phyloP scores from a whole-genome alignment of 352 stramenopile genomes.

The Pythium brachiatum region DNA sequence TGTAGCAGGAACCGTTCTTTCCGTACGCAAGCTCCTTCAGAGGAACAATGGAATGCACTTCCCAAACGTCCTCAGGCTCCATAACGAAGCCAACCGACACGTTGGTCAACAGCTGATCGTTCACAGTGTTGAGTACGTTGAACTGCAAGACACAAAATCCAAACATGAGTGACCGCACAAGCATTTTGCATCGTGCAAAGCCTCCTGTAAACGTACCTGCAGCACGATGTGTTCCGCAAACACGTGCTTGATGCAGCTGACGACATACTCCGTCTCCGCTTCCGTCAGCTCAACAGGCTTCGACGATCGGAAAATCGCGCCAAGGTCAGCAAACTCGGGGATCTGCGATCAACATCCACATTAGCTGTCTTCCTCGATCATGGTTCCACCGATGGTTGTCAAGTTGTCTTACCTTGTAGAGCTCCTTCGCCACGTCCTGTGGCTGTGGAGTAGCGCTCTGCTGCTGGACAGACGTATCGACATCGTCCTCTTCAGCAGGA shows the following conservation, averaged over 20 bases:
- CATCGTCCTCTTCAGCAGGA: conserved; percentile 36
- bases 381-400: not conserved
- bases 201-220: conserved; percentile 36
- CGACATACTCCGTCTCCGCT: conserved; percentile 97
- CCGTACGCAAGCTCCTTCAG: conserved; percentile 91
- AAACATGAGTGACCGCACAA: not conserved
- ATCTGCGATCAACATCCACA: conserved; percentile 48
- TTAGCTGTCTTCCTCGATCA: not conserved
- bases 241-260: conserved; percentile 96
- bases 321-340: conserved; percentile 93
- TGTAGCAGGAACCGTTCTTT: conserved; percentile 92
- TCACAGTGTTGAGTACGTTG: conserved; percentile 98
- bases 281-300: conserved; percentile 93
- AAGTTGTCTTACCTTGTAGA: conserved; percentile 85
- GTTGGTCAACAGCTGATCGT: conserved; percentile 96
- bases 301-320: conserved; percentile 92
- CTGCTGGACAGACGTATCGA: conserved; percentile 28
- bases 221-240: conserved; percentile 95
- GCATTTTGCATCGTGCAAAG: conserved; percentile 7
- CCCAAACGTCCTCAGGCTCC: conserved; percentile 91
- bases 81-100: conserved; percentile 91
- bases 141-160: conserved; percentile 86
- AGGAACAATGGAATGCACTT: conserved; percentile 88
- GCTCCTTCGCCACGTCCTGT: conserved; percentile 83
- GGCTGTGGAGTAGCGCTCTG: conserved; percentile 39